Percentiles rank a stretch among this genome's conserved stretches.
Conservation (phyloP, 2,329 filamentous ascomycete species). For the Botrytis aclada region DNA sequence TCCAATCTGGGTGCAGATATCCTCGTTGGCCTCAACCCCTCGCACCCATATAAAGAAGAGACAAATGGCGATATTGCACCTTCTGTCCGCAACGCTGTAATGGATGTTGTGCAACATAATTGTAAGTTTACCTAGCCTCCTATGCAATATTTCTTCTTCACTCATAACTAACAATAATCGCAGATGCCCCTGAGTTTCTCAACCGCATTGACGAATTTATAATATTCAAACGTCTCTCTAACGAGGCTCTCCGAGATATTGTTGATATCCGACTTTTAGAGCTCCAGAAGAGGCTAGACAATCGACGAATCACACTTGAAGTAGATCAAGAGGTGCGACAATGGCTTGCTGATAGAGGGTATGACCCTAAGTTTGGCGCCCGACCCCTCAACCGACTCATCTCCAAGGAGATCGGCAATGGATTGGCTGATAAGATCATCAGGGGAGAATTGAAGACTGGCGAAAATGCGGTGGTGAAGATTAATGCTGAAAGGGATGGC, state of each 20-base stretch:
- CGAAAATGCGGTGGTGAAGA: constrained; percentile 66
- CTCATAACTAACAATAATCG: constrained; percentile 2
- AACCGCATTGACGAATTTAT: constrained; percentile 98
- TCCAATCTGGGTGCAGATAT: constrained; percentile 93
- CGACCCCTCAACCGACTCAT: constrained; percentile 89
- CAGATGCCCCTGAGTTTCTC: constrained; percentile 84
- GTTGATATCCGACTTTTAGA: constrained; percentile 88
- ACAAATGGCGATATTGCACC: constrained; percentile 67
- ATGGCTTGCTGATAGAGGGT: constrained; percentile 87
- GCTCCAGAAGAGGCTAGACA: constrained; percentile 77
- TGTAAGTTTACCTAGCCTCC: constrained; percentile 43
- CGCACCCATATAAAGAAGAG: constrained; percentile 61
- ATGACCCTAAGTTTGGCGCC: constrained; percentile 88
- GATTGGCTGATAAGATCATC: constrained; percentile 88
- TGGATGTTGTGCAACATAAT: constrained; percentile 74
- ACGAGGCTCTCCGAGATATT: constrained; percentile 78
- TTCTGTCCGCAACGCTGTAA: constrained; percentile 73
- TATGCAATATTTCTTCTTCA: background rate
- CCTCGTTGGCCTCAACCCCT: constrained; percentile 70
- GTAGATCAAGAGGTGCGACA: constrained; percentile 70
- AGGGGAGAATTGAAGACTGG: constrained; percentile 75
- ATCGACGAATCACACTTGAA: constrained; percentile 74
- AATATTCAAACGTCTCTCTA: constrained; percentile 83
- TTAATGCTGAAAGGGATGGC: constrained; percentile 60
- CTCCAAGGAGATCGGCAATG: constrained; percentile 83